Evolutionary conservation across 2,329 filamentous ascomycete species (phyloP), one percentile per base, ranked within the genome.

Genomic region (Penicillium sp.): DNA sequence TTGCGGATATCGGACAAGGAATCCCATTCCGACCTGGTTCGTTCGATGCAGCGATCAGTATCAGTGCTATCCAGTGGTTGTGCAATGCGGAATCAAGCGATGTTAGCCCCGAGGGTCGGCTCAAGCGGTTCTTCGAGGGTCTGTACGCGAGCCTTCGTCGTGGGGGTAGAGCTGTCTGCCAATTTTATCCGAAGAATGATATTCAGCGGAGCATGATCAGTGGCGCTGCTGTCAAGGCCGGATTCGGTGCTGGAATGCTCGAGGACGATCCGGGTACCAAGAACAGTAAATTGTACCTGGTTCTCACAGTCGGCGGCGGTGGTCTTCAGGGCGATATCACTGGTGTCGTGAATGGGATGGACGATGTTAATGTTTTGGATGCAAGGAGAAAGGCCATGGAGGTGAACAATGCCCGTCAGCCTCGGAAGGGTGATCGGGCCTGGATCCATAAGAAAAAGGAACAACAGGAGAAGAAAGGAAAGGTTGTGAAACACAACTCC

Each of bases 181-280:
- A 99, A 68, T 99, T 99, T 73, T 99, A 99, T 71, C 94, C 94
- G 2, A 96, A 96, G 76, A 97, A 99, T 70, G 89, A 95, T 62
- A 80, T 84, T 56, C 94, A 99, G 76, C 84, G 92, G 67, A 85
- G 83, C 66, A 96, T 99, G 92, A 96, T 99, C 61, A 90, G 87
- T 45, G 82, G 84, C 52, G 94, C 94, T 0, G 94, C 94, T 0
- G 88, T 97, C 55, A 91, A 89, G 68, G 94, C 94, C 1, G 94
- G 94, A 0, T 99, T 99, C 66, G 93, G 94, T 41, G 94, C 94
- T 0, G 94, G 94, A 76, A 82, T 99, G 27, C 78, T 99, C 41
- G 93, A 97, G 73, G 94, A 99, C 73, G 93, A 97, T 70, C 90
- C 90, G 0, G 93, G 91, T 36, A 99, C 94, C 30, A 99, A 99